Evolutionary conservation across 306 rosid genomes (phyloP), one percentile per base, ranked within the genome.

Genomic region (Begonia masoniana): DNA sequence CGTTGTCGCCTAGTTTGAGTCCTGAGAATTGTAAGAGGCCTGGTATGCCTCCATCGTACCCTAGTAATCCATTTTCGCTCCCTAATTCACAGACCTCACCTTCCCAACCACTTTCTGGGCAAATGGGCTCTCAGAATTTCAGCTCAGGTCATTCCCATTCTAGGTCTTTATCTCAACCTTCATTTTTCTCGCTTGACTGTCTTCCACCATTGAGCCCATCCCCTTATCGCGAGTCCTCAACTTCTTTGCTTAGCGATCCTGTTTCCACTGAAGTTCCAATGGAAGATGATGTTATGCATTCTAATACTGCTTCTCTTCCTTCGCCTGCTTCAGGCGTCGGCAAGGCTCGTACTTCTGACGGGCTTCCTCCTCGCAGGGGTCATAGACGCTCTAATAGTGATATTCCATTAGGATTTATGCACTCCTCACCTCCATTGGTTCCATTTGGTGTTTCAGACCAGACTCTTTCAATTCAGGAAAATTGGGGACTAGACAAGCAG

Each of bases 331-430:
- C 61, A 11, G 68, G 80, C 2, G 65, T 75, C n/a, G 75, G n/a
- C 4, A 56, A 72, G 0, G 57, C 71, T 62, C 80, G 77, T 59
- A 76, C 59, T 24, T 76, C 81, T 2, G 82, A 74, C 6, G 71
- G 84, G 41, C 84, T 78, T 59, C 96, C 94, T 1, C 94, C 96
- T 4, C 81, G 87, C 10, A 81, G 75, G 52, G 96, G 89, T 2
- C 96, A 87, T 58, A 59, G 96, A 63, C 88, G 94, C 2, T 78
- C 84, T 2, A 83, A 63, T 60, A 87, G 96, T 59, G 96, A 87
- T 72, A 68, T 85, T 39, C 81, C 85, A 5, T 63, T 81, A 11
- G 89, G 84, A 52, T 76, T 87, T 41, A 51, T 66, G 60, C 82
- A 76, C 47, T 72, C 84, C 39, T 65, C 62, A 2, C 87, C 91